These are phyloP conservation scores for Antarctomyces pellizariae DNA, from an alignment of 495 filamentous ascomycete species.

Conservation along the genomic window DNA sequence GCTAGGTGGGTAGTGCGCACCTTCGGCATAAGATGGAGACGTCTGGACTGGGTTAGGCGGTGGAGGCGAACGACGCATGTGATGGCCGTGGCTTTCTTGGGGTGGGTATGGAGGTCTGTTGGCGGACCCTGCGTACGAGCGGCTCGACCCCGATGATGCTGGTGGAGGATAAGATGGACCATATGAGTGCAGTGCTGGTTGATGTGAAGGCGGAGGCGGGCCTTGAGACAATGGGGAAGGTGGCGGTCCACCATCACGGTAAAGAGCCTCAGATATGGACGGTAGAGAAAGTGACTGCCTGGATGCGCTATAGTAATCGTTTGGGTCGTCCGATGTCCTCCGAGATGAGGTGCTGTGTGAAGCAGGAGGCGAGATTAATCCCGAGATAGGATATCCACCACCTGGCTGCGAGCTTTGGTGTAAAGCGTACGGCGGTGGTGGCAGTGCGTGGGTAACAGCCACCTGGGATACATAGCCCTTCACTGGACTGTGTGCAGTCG, in stretches of 20 bases:
- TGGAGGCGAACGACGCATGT: too few species aligned
- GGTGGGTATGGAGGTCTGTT: constrained; percentile 6
- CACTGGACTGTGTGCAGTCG: too few species aligned
- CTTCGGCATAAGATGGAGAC: too few species aligned
- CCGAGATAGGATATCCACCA: too few species aligned
- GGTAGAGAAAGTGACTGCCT: constrained; percentile 12
- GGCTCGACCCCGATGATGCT: constrained; percentile 6
- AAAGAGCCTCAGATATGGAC: constrained; percentile 12
- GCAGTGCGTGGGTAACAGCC: too few species aligned
- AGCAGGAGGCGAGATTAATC: constrained; percentile 11
- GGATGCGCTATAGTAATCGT: constrained; percentile 4
- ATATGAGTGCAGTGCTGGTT: constrained; percentile 6
- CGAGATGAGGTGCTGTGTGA: constrained; percentile 11
- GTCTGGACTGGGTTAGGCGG: too few species aligned
- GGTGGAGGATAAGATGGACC: constrained; percentile 6
- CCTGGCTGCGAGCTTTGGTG: too few species aligned
- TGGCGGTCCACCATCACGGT: constrained; percentile 4
- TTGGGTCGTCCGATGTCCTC: constrained; percentile 11
- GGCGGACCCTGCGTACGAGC: constrained; percentile 8
- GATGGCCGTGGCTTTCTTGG: constrained; percentile 3
- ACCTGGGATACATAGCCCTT: too few species aligned
- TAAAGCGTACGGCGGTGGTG: too few species aligned
- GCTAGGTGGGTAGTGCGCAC: too few species aligned
- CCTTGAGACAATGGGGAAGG: constrained; percentile 9
- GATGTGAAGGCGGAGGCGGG: constrained; percentile 4